These are phyloP conservation scores for Fusarium virguliforme DNA, from an alignment of 2,329 filamentous ascomycete genomes.

Conservation along the genomic window DNA sequence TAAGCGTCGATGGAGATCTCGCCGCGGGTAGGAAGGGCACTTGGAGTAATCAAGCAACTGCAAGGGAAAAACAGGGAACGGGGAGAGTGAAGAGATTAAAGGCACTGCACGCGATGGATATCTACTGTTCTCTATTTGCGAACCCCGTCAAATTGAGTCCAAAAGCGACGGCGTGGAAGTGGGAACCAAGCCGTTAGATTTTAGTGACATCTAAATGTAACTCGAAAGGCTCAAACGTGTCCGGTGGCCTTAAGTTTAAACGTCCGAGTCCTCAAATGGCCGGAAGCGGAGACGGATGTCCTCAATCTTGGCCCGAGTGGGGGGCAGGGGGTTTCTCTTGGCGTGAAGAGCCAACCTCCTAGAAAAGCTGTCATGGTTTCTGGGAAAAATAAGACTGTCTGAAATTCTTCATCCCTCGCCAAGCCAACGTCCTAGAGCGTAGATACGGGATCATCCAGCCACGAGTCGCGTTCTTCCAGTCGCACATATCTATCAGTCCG, in stretches of 20 bases:
- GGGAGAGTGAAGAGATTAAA: neutral
- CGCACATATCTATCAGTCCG: constrained; percentile 1
- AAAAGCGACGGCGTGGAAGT: neutral
- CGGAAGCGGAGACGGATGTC: neutral
- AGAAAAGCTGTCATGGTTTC: neutral
- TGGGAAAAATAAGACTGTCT: neutral
- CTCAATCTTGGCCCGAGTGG: neutral
- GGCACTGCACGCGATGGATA: neutral
- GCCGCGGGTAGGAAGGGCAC: neutral
- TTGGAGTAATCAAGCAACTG: neutral
- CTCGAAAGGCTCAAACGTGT: neutral
- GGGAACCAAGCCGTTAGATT: neutral
- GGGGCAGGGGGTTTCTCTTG: neutral
- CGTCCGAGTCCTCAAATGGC: neutral
- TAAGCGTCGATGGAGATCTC: neutral
- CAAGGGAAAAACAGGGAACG: neutral
- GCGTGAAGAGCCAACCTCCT: neutral
- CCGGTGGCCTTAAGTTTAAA: neutral
- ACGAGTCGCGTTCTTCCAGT: neutral
- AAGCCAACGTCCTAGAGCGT: neutral
- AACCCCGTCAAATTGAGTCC: neutral
- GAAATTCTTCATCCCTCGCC: neutral
- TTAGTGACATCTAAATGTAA: neutral
- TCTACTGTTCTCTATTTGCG: neutral
- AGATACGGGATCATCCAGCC: constrained; percentile 2